Percentiles rank a stretch among this genome's conserved stretches.
phyloP scores from a whole-genome alignment of 306 rosid species.

The Mucuna pruriens region DNA sequence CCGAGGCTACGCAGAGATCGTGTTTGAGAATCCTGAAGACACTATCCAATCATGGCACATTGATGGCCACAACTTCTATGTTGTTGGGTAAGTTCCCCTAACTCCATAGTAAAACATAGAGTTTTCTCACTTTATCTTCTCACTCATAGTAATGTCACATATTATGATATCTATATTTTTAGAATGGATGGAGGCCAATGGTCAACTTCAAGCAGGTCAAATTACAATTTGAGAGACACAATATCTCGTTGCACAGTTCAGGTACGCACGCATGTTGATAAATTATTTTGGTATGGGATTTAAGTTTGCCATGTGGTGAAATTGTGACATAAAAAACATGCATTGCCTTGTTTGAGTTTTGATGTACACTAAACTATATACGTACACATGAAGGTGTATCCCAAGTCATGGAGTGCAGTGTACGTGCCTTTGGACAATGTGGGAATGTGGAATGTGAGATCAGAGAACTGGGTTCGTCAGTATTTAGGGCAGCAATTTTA shows the following conservation, averaged over 20 bases:
- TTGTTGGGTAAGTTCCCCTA: constrained; percentile 68
- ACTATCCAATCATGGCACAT: constrained; percentile 83
- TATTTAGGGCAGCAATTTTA: constrained; percentile 88
- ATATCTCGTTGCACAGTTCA: constrained; percentile 83
- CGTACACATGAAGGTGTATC: constrained; percentile 77
- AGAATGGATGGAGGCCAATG: constrained; percentile 98
- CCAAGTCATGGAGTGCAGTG: constrained; percentile 85
- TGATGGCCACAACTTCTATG: constrained; percentile 80
- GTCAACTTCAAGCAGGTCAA: constrained; percentile 66
- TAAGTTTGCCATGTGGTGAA: background rate
- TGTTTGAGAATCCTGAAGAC: constrained; percentile 83
- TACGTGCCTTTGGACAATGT: constrained; percentile 93
- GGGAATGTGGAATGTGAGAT: constrained; percentile 91
- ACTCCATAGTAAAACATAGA: background rate
- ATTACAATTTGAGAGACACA: constrained; percentile 79
- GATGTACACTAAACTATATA: background rate
- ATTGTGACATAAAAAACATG: background rate
- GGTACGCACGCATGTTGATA: constrained; percentile 47
- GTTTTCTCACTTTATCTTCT: background rate
- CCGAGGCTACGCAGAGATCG: constrained; percentile 67
- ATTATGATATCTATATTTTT: constrained; percentile 7
- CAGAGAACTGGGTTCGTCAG: constrained; percentile 81
- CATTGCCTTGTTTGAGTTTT: constrained; percentile 19
- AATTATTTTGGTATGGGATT: background rate
- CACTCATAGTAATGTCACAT: background rate